Evolutionary conservation across 2,329 filamentous ascomycete species (phyloP).

Genomic region (Lasiodiplodia sp.): DNA sequence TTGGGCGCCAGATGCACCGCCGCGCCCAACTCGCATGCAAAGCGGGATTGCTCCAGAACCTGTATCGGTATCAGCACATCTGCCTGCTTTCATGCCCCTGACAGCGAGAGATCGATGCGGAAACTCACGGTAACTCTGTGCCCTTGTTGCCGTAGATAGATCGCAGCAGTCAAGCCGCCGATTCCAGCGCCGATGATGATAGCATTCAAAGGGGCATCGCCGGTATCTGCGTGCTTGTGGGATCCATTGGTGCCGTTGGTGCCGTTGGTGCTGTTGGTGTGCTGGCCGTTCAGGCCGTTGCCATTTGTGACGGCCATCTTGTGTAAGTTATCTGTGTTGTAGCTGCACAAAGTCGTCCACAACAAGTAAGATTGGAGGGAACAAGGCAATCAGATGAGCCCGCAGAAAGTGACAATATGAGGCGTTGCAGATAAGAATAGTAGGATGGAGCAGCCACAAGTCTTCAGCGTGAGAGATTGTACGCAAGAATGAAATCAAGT

Average conservation of each 20-base stretch:
- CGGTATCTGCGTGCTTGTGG: not conserved
- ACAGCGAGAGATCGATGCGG: not conserved
- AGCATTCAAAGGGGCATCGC: conserved; percentile 36
- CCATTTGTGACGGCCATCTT: conserved; percentile 2
- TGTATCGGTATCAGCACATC: conserved; percentile 35
- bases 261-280: not conserved
- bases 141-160: conserved; percentile 61
- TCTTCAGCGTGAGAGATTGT: not conserved
- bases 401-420: not conserved
- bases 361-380: not conserved
- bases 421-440: not conserved
- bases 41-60: conserved; percentile 64
- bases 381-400: not conserved
- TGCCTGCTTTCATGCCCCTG: not conserved
- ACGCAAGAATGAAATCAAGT: not conserved
- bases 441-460: not conserved
- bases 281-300: conserved; percentile 8
- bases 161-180: conserved; percentile 61
- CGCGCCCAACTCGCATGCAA: conserved; percentile 65
- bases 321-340: not conserved
- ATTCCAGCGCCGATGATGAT: conserved; percentile 58
- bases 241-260: not conserved
- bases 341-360: not conserved
- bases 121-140: conserved; percentile 50
- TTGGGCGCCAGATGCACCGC: conserved; percentile 70